These are phyloP conservation scores for Rheum nobile DNA, from an alignment of 148 eudicot genomes.

Conservation along the genomic window DNA sequence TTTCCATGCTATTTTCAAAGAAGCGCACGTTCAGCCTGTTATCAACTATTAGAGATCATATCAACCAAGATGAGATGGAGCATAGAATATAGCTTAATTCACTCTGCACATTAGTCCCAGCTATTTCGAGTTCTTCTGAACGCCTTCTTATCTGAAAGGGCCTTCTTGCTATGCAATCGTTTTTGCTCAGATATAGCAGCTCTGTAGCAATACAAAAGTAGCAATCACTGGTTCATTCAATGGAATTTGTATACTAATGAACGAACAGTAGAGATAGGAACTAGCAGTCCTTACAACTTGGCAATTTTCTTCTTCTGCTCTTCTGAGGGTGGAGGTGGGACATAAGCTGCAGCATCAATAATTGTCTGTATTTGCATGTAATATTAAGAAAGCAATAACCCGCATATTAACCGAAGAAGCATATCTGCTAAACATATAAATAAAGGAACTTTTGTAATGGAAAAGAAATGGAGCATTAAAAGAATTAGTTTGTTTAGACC, in stretches of 20 bases:
- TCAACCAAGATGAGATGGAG: background rate
- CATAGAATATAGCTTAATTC: background rate
- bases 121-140: slow-evolving; percentile 55
- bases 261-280: background rate
- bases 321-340: slow-evolving; percentile 91
- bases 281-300: slow-evolving; percentile 40
- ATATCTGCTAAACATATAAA: background rate
- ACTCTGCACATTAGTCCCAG: slow-evolving; percentile 35
- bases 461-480: background rate
- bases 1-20: background rate
- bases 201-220: slow-evolving; percentile 22
- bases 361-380: slow-evolving; percentile 44
- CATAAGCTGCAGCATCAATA: slow-evolving; percentile 90
- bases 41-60: background rate
- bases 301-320: slow-evolving; percentile 74
- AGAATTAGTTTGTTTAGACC: background rate
- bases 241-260: background rate
- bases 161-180: slow-evolving; percentile 67
- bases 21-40: background rate
- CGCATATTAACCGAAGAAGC: background rate
- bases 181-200: slow-evolving; percentile 64
- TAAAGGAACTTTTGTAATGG: background rate
- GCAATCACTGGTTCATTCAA: background rate
- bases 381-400: background rate
- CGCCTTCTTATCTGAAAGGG: slow-evolving; percentile 55